Conservation (phyloP, 2,329 filamentous ascomycete genomes). For the Dactylellina sp. region DNA sequence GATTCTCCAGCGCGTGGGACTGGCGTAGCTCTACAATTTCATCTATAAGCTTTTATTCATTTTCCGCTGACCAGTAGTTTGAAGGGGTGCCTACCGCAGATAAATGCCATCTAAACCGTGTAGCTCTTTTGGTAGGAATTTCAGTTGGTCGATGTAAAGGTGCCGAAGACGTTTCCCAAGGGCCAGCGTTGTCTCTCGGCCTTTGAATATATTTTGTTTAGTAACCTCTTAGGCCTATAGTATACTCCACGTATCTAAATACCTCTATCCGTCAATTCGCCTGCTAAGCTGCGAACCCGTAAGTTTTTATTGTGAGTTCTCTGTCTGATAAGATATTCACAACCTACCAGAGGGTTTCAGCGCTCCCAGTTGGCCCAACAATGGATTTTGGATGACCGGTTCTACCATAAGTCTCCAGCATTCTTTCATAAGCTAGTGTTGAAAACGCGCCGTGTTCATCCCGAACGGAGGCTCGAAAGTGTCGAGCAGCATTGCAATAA, state of each 20-base stretch:
- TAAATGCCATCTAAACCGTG: slow-evolving; percentile 72
- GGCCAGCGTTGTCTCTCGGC: slow-evolving; percentile 76
- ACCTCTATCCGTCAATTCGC: slow-evolving; percentile 76
- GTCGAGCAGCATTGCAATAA: slow-evolving; percentile 82
- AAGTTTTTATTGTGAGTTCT: slow-evolving; percentile 10
- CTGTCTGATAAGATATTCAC: slow-evolving; percentile 59
- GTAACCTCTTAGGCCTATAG: no score
- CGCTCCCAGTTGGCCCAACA: slow-evolving; percentile 74
- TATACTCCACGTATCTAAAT: no score
- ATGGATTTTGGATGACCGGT: slow-evolving; percentile 78
- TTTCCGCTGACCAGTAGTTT: background rate
- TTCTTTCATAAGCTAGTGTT: slow-evolving; percentile 73
- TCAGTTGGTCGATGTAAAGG: slow-evolving; percentile 80
- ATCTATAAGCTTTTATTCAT: background rate
- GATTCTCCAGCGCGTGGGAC: slow-evolving; percentile 81
- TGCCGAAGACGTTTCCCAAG: slow-evolving; percentile 76
- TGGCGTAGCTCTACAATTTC: slow-evolving; percentile 69
- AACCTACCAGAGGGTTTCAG: slow-evolving; percentile 84
- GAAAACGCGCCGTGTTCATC: slow-evolving; percentile 70
- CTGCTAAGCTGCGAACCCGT: slow-evolving; percentile 64
- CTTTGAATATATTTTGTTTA: slow-evolving; percentile 64
- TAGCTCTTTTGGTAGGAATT: slow-evolving; percentile 73
- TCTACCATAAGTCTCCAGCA: slow-evolving; percentile 82
- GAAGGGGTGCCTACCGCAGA: slow-evolving; percentile 68
- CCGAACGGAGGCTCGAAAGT: slow-evolving; percentile 74